Evolutionary conservation across 352 stramenopile genomes (phyloP).

Genomic region (Globisporangium middletonii): DNA sequence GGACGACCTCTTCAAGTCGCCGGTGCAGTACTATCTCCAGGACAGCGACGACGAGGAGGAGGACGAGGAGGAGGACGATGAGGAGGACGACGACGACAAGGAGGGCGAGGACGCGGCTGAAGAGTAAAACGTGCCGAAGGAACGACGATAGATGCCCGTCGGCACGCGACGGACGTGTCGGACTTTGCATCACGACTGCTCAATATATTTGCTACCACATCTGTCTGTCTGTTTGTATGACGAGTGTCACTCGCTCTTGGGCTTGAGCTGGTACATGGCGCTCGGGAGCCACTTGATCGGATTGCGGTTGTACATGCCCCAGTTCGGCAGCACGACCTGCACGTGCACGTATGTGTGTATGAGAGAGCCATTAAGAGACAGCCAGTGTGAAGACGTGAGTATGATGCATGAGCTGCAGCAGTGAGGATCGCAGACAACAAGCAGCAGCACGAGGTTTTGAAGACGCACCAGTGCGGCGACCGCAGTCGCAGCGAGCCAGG

Average conservation of each 20-base stretch:
- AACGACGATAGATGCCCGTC: background rate
- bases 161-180: background rate
- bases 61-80: constrained; percentile 24
- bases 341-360: no score
- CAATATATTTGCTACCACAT: background rate
- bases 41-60: constrained; percentile 38
- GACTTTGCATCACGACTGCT: background rate
- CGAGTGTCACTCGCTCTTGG: constrained; percentile 21
- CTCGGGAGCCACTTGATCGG: constrained; percentile 77
- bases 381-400: background rate
- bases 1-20: constrained; percentile 75
- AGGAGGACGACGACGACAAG: constrained; percentile 20
- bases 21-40: constrained; percentile 49
- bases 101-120: constrained; percentile 21
- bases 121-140: constrained; percentile 15
- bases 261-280: constrained; percentile 70
- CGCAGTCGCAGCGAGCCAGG: constrained; percentile 53
- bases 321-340: constrained; percentile 74
- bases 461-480: constrained; percentile 49
- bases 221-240: background rate
- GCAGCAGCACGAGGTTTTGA: background rate
- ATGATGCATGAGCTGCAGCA: background rate
- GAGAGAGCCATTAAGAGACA: background rate
- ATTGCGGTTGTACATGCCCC: constrained; percentile 80
- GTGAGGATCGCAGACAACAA: background rate